Evolutionary conservation across 192 early-diverging fungal genomes (phyloP).

Genomic region (Umbelopsis vinacea): DNA sequence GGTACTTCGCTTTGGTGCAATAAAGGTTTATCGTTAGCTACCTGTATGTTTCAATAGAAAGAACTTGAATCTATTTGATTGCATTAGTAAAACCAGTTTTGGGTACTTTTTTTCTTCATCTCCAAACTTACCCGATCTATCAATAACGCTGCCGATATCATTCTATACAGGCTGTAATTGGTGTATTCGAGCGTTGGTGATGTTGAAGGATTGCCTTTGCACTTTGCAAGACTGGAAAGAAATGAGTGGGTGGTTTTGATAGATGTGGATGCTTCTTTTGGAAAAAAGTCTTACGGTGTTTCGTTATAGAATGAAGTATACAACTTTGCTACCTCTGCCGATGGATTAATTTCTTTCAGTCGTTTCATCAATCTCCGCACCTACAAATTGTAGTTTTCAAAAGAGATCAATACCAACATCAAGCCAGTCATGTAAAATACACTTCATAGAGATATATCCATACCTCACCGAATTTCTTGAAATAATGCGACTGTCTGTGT

Average conservation of each 20-base stretch:
- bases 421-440: neutral
- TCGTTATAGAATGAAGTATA: slow-evolving; percentile 30
- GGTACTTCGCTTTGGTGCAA: too few relatives aligned
- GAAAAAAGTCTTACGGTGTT: slow-evolving; percentile 17
- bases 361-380: slow-evolving; percentile 34
- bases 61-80: slow-evolving; percentile 26
- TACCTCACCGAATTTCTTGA: slow-evolving; percentile 30
- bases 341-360: slow-evolving; percentile 26
- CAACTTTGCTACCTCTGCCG: slow-evolving; percentile 17
- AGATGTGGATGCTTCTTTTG: too few relatives aligned
- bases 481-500: slow-evolving; percentile 36
- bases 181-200: slow-evolving; percentile 29
- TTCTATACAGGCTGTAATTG: slow-evolving; percentile 30
- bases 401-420: neutral
- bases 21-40: neutral
- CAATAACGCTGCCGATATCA: slow-evolving; percentile 29
- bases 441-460: neutral
- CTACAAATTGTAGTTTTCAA: slow-evolving; percentile 21
- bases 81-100: neutral
- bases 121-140: slow-evolving; percentile 29
- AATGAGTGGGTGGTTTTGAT: neutral
- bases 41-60: slow-evolving; percentile 31
- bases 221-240: neutral
- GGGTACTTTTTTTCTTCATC: too few relatives aligned
- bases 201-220: slow-evolving; percentile 15